Percentiles rank a stretch among this genome's conserved stretches.
phyloP scores from a whole-genome alignment of 2,329 filamentous ascomycete genomes.

The Beauveria scarabaeidicola region DNA sequence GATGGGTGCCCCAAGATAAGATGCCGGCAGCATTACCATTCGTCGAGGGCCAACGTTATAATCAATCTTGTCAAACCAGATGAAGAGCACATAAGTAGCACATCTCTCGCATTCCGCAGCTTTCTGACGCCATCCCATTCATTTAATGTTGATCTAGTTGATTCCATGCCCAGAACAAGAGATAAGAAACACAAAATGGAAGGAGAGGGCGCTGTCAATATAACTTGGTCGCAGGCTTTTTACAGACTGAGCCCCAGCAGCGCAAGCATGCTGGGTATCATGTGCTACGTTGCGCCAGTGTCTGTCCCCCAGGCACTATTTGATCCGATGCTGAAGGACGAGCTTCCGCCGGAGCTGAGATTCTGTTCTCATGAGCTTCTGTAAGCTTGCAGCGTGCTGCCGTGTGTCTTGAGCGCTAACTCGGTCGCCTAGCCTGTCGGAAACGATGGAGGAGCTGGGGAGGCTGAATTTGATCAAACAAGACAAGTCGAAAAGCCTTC shows the following conservation, averaged over 20 bases:
- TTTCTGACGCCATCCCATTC: too few species aligned
- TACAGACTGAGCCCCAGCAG: neutral
- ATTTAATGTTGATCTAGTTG: too few species aligned
- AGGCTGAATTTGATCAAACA: neutral
- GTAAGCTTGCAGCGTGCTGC: neutral
- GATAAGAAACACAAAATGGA: neutral
- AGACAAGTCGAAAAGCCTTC: neutral
- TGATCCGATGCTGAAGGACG: neutral
- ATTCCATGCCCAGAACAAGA: neutral
- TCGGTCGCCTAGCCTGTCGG: neutral
- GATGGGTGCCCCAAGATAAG: too few species aligned
- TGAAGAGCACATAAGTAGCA: too few species aligned
- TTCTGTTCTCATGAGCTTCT: neutral
- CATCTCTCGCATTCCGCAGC: too few species aligned
- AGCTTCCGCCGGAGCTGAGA: neutral
- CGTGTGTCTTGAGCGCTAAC: neutral
- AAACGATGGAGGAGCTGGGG: neutral
- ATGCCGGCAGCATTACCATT: too few species aligned
- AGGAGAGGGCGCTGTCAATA: neutral
- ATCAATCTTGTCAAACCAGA: too few species aligned
- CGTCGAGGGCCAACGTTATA: too few species aligned
- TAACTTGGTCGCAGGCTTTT: neutral
- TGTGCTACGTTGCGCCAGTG: neutral
- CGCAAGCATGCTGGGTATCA: neutral
- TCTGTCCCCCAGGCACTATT: neutral